Conservation (phyloP, 2,329 filamentous ascomycete genomes). For the Arthrocladium fulminans region DNA sequence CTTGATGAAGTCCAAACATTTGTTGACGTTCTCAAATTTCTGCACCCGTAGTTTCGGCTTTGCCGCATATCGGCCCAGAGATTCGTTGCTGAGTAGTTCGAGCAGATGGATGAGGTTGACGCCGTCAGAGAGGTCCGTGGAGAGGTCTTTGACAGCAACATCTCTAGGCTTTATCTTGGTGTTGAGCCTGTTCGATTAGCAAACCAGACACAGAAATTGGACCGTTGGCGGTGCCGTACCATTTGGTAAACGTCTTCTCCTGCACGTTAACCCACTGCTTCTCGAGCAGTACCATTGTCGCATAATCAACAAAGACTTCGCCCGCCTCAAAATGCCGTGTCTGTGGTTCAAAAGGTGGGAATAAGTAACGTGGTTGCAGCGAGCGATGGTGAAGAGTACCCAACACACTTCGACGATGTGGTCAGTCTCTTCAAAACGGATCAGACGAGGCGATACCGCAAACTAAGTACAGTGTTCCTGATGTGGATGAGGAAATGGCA, state of each 20-base stretch:
- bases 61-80: conserved; percentile 89
- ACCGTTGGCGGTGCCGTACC: conserved; percentile 41
- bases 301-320: conserved; percentile 17
- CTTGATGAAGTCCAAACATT: conserved; percentile 87
- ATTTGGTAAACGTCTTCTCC: conserved; percentile 99
- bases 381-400: too few species aligned
- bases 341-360: not conserved
- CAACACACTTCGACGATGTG: too few species aligned
- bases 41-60: conserved; percentile 95
- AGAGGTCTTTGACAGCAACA: conserved; percentile 76
- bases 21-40: conserved; percentile 95
- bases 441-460: not conserved
- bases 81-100: conserved; percentile 89
- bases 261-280: conserved; percentile 69
- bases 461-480: not conserved
- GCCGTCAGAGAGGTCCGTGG: conserved; percentile 83
- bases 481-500: not conserved
- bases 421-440: not conserved
- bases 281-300: conserved; percentile 43
- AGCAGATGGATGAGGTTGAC: conserved; percentile 94
- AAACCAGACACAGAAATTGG: conserved; percentile 2
- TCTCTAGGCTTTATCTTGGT: conserved; percentile 76
- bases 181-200: conserved; percentile 62
- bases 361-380: not conserved
- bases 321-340: too few species aligned